Percentiles rank a stretch among this genome's conserved stretches.
phyloP scores from a whole-genome alignment of 805 yeast genomes.

The Monosporozyma yasuniensis region DNA sequence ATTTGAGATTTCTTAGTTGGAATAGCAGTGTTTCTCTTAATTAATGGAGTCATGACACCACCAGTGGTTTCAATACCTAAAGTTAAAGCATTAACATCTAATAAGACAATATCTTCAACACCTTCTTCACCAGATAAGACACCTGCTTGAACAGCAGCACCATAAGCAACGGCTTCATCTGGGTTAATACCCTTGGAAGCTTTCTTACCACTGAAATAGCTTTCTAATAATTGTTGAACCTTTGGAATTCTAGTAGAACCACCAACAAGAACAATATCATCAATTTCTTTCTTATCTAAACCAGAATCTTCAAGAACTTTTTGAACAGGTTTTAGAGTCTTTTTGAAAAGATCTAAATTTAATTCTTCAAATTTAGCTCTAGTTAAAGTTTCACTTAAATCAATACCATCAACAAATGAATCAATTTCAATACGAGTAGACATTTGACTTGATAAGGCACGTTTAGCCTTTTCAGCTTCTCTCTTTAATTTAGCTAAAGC shows the following conservation, averaged over 20 bases:
- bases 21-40: conserved; percentile 89
- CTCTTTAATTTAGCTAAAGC: conserved; percentile 91
- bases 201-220: conserved; percentile 87
- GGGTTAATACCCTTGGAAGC: conserved; percentile 97
- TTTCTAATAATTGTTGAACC: conserved; percentile 87
- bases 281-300: conserved; percentile 74
- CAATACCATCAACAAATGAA: conserved; percentile 88
- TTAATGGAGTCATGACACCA: conserved; percentile 94
- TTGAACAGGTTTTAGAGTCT: conserved; percentile 92
- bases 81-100: conserved; percentile 91
- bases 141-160: conserved; percentile 99
- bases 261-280: conserved; percentile 95
- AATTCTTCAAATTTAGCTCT: conserved; percentile 98
- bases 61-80: conserved; percentile 96
- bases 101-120: conserved; percentile 77
- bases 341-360: conserved; percentile 85
- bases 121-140: conserved; percentile 93
- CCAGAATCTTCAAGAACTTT: conserved; percentile 92
- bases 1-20: conserved; percentile 94
- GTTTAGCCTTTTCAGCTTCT: conserved; percentile 97
- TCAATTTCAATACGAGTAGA: conserved; percentile 95
- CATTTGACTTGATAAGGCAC: conserved; percentile 90
- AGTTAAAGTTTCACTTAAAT: conserved; percentile 88
- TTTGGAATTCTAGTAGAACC: conserved; percentile 99
- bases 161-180: conserved; percentile 98